A percentile compares a stretch with the other conserved stretches of the same genome.
Evolutionary conservation across 2,329 filamentous ascomycete genomes (phyloP).

Genomic region (Beauveria bassiana): DNA sequence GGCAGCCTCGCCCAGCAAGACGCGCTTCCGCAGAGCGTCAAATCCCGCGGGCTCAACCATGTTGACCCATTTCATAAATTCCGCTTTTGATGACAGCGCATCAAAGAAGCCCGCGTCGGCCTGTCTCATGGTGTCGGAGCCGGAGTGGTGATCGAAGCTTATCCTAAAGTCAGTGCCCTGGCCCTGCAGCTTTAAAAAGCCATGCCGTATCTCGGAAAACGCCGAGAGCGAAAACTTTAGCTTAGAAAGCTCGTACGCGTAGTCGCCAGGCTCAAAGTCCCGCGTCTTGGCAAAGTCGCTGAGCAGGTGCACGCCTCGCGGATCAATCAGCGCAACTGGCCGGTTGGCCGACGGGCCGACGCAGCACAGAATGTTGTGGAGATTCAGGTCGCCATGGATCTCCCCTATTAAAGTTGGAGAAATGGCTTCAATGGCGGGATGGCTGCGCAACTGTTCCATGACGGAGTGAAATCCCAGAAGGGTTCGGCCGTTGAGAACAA

Average conservation of each 20-base stretch:
- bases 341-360: neutral
- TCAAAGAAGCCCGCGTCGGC: constrained; percentile 3
- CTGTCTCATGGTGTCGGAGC: constrained; percentile 3
- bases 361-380: constrained; percentile 8
- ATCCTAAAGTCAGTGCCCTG: neutral
- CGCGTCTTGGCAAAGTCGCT: constrained; percentile 4
- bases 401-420: neutral
- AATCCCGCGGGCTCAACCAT: constrained; percentile 1
- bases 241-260: constrained; percentile 7
- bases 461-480: neutral
- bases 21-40: neutral
- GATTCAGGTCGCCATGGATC: constrained; percentile 9
- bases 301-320: constrained; percentile 10
- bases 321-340: constrained; percentile 6
- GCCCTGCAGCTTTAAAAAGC: neutral
- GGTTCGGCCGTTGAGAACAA: constrained; percentile 4
- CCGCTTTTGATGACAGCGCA: neutral
- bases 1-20: constrained; percentile 7
- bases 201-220: constrained; percentile 7
- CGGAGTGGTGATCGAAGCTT: neutral
- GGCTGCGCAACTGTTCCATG: neutral
- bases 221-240: constrained; percentile 6
- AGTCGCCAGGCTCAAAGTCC: constrained; percentile 9
- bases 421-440: neutral
- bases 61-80: constrained; percentile 4